A percentile compares a stretch with the other conserved stretches of the same genome.
phyloP scores from a whole-genome alignment of 106 monocot genomes.

The Allium sativum region DNA sequence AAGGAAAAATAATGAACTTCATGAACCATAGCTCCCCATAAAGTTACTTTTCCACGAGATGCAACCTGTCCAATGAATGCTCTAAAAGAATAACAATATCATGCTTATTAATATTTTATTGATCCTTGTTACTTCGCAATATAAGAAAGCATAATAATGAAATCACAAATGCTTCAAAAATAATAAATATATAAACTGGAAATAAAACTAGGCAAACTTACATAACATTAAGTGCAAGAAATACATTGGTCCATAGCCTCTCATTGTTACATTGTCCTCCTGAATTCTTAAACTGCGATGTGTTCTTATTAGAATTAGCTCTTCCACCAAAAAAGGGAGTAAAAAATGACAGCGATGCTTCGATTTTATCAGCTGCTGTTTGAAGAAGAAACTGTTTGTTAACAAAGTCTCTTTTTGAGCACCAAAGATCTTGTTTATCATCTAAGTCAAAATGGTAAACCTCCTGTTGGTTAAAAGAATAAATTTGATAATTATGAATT shows the following conservation, averaged over 20 bases:
- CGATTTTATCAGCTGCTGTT: slow-evolving; percentile 14
- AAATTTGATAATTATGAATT: no score
- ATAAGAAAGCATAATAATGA: neutral
- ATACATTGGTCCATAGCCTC: slow-evolving; percentile 57
- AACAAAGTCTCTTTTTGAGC: slow-evolving; percentile 4
- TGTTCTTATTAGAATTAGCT: slow-evolving; percentile 9
- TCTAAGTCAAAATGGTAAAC: slow-evolving; percentile 13
- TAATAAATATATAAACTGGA: neutral
- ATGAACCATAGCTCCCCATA: slow-evolving; percentile 76
- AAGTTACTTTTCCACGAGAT: slow-evolving; percentile 49
- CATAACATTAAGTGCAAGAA: slow-evolving; percentile 54
- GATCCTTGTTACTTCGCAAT: neutral
- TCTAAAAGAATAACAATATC: slow-evolving; percentile 19
- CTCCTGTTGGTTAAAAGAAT: neutral
- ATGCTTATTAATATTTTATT: neutral
- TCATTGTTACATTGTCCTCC: slow-evolving; percentile 15
- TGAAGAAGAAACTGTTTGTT: slow-evolving; percentile 15
- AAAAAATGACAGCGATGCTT: slow-evolving; percentile 23
- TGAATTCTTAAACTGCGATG: slow-evolving; percentile 12
- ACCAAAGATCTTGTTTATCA: slow-evolving; percentile 11
- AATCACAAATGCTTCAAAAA: neutral
- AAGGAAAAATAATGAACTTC: neutral
- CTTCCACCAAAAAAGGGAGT: slow-evolving; percentile 34
- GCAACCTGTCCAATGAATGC: slow-evolving; percentile 51
- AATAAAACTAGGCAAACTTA: slow-evolving; percentile 18